phyloP scores from a whole-genome alignment of 2,329 filamentous ascomycete genomes.

The Phyllosticta citribraziliensis region DNA sequence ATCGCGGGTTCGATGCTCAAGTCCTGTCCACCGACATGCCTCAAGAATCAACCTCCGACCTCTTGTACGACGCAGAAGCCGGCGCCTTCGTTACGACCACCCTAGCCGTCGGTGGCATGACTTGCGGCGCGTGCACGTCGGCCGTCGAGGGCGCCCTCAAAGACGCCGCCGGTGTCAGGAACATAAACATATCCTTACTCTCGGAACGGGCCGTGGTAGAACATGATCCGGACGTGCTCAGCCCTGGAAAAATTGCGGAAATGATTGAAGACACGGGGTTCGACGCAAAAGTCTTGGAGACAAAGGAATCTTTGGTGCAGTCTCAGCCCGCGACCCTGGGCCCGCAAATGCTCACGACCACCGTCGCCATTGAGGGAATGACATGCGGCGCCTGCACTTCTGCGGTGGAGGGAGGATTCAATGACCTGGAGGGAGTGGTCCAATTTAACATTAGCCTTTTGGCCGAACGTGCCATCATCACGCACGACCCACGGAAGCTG shows the following conservation, averaged over 20 bases:
- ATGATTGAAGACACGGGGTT: conserved; percentile 64
- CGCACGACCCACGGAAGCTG: conserved; percentile 67
- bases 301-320: conserved; percentile 33
- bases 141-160: conserved; percentile 75
- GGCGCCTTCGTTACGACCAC: conserved; percentile 50
- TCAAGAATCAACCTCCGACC: conserved; percentile 37
- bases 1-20: conserved; percentile 83
- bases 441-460: conserved; percentile 93
- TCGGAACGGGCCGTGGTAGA: conserved; percentile 80
- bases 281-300: conserved; percentile 68
- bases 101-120: conserved; percentile 77
- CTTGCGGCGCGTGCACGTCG: conserved; percentile 80
- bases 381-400: conserved; percentile 95
- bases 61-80: conserved; percentile 24
- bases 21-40: conserved; percentile 74
- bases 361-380: conserved; percentile 89
- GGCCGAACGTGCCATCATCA: conserved; percentile 80
- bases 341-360: conserved; percentile 56
- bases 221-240: conserved; percentile 54
- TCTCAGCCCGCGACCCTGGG: conserved; percentile 28
- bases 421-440: conserved; percentile 62
- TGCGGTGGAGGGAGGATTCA: conserved; percentile 76
- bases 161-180: conserved; percentile 60
- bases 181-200: conserved; percentile 72
- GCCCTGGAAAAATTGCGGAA: conserved; percentile 45